phyloP scores from a whole-genome alignment of 495 filamentous ascomycete genomes.

The Massariosphaeria phaeospora region DNA sequence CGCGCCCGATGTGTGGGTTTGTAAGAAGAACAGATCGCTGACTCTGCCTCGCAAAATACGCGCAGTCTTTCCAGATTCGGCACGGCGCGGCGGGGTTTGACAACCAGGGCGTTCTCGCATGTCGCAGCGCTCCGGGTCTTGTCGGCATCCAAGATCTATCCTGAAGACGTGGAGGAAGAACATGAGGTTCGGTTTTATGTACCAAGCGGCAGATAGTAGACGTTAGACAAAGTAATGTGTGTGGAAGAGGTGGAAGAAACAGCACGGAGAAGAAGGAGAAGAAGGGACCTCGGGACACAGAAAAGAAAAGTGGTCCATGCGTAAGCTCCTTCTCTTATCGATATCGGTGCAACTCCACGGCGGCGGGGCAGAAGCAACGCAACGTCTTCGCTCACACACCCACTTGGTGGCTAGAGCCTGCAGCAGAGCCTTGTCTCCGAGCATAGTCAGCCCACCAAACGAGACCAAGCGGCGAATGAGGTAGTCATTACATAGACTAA shows the following conservation, averaged over 20 bases:
- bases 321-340: conserved; percentile 7
- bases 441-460: neutral
- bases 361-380: conserved; percentile 10
- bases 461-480: neutral
- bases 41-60: no score
- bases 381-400: neutral
- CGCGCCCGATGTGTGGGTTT: no score
- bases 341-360: conserved; percentile 6
- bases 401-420: neutral
- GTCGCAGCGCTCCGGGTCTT: no score
- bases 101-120: no score
- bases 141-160: no score
- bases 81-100: no score
- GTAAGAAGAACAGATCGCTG: no score
- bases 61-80: no score
- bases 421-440: conserved; percentile 2
- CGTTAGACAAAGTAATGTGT: neutral
- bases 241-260: conserved; percentile 1
- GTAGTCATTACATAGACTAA: neutral
- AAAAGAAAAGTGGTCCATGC: neutral
- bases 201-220: no score
- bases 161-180: no score
- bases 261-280: conserved; percentile 2
- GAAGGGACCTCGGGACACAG: neutral
- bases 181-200: no score